phyloP scores from a whole-genome alignment of 2,329 filamentous ascomycete genomes.

The Fusarium denticulatum region DNA sequence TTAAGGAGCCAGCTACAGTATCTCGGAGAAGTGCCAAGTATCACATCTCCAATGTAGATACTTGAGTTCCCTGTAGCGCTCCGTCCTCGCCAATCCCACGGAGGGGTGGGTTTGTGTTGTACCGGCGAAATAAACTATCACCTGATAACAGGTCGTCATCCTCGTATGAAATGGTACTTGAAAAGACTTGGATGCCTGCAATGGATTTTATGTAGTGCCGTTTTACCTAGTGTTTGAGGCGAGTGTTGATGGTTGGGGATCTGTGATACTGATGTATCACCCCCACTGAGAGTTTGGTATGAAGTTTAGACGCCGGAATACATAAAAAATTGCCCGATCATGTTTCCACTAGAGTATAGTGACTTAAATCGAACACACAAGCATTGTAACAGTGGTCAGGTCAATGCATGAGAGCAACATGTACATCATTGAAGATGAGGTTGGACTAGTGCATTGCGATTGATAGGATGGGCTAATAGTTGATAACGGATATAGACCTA shows the following conservation, averaged over 20 bases:
- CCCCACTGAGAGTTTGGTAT: background rate
- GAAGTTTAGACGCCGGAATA: too few species aligned
- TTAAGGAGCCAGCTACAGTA: background rate
- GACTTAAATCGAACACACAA: background rate
- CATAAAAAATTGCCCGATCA: too few species aligned
- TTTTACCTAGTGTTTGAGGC: background rate
- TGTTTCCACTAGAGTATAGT: background rate
- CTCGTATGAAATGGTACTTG: background rate
- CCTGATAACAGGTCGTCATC: too few species aligned
- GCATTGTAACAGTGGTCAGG: background rate
- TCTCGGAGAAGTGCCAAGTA: background rate
- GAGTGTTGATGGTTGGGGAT: background rate
- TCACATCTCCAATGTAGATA: background rate
- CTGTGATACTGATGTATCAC: background rate
- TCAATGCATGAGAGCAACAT: background rate
- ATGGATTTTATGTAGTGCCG: background rate
- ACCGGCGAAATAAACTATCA: background rate
- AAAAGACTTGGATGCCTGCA: background rate
- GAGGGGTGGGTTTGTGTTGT: background rate
- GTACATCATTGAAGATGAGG: background rate
- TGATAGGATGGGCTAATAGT: background rate
- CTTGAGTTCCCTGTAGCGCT: background rate
- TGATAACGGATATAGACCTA: too few species aligned
- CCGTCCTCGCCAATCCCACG: too few species aligned
- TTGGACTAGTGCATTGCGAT: background rate